A percentile compares a stretch with the other conserved stretches of the same genome.
Conservation (phyloP, 2,329 filamentous ascomycete genomes). For the Lachnellula cervina region DNA sequence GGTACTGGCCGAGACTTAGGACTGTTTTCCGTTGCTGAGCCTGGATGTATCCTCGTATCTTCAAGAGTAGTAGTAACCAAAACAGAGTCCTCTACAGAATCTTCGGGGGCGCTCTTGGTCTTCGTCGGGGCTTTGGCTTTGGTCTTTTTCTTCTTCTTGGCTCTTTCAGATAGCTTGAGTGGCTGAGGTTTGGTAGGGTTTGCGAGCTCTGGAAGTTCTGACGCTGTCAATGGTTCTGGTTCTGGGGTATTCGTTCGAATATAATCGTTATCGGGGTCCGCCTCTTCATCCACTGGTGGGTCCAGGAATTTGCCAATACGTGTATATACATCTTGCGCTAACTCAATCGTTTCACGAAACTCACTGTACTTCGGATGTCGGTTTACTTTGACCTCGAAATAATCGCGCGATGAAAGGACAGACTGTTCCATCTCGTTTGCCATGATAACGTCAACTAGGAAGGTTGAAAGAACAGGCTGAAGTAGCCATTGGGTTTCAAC, state of each 20-base stretch:
- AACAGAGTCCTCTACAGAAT: neutral
- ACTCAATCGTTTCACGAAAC: neutral
- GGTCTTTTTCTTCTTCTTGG: neutral
- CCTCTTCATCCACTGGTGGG: too few species aligned
- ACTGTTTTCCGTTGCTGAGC: neutral
- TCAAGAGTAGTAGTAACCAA: neutral
- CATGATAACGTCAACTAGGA: conserved; percentile 16
- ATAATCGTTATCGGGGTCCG: too few species aligned
- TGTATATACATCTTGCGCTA: neutral
- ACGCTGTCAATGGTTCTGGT: neutral
- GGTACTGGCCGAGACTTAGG: neutral
- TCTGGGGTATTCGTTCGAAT: too few species aligned
- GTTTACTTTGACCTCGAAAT: neutral
- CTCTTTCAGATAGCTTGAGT: neutral
- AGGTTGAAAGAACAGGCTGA: conserved; percentile 4
- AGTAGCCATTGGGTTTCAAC: neutral
- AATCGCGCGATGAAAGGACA: neutral
- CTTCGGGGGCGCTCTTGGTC: neutral
- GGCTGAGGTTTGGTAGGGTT: neutral
- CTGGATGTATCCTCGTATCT: neutral
- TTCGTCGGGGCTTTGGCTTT: neutral
- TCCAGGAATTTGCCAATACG: neutral
- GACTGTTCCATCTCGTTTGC: conserved; percentile 12
- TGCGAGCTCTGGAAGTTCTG: neutral
- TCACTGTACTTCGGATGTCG: neutral